A percentile compares a stretch with the other conserved stretches of the same genome.
Evolutionary conservation across 2,329 filamentous ascomycete genomes (phyloP).

Genomic region (Fusarium temperatum): DNA sequence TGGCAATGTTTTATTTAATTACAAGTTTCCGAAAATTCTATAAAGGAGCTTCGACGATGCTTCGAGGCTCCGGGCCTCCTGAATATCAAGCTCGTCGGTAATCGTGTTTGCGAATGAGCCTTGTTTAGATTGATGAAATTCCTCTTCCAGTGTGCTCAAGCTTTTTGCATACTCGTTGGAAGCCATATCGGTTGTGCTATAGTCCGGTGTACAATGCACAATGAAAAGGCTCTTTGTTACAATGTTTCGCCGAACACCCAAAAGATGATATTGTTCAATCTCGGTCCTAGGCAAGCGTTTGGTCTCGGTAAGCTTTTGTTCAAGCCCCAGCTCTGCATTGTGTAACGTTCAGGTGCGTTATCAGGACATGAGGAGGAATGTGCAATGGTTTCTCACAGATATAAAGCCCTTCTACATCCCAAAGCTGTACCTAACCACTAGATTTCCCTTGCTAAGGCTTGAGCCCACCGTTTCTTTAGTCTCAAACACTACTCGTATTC

Average conservation of each 20-base stretch:
- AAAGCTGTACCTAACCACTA: too few species aligned
- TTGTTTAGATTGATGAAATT: too few species aligned
- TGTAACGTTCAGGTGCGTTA: not conserved
- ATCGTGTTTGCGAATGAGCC: too few species aligned
- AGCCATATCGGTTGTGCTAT: not conserved
- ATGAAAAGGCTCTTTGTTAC: not conserved
- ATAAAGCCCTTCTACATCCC: not conserved
- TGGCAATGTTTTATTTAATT: not conserved
- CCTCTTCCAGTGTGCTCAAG: not conserved
- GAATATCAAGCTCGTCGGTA: not conserved
- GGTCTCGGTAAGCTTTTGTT: not conserved
- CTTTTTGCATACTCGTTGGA: too few species aligned
- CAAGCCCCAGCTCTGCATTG: not conserved
- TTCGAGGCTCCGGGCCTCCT: not conserved
- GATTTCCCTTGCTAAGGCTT: not conserved
- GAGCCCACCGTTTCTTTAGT: too few species aligned
- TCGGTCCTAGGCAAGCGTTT: fast-evolving
- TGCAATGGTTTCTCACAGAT: too few species aligned
- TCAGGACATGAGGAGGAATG: too few species aligned
- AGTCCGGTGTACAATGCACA: too few species aligned
- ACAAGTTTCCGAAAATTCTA: not conserved
- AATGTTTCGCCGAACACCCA: not conserved
- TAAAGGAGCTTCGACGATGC: not conserved
- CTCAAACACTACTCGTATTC: not conserved
- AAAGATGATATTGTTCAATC: not conserved